These are phyloP conservation scores for Diaporthe ampelina DNA, from an alignment of 2,329 filamentous ascomycete genomes.

Conservation along the genomic window DNA sequence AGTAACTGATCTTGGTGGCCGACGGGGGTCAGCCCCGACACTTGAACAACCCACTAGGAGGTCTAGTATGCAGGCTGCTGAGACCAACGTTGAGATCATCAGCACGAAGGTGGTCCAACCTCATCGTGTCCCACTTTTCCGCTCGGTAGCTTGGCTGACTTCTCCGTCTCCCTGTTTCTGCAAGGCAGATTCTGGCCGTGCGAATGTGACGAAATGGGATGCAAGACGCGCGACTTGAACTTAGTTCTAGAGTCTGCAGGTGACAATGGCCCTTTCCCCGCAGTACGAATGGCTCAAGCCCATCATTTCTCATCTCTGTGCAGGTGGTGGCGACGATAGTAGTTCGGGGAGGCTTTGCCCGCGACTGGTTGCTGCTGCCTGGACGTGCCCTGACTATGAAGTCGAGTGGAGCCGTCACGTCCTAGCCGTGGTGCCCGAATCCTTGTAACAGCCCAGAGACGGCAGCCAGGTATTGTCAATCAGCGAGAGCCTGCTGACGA, in stretches of 20 bases:
- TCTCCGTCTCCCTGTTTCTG: too few relatives aligned
- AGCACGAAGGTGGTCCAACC: background rate
- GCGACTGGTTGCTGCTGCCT: constrained; percentile 10
- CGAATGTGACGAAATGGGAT: too few relatives aligned
- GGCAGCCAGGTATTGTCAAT: background rate
- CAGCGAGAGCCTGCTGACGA: background rate
- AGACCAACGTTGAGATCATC: background rate
- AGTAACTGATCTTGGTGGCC: background rate
- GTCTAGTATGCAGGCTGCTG: background rate
- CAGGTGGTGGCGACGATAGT: background rate
- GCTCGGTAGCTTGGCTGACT: background rate
- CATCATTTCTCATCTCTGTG: background rate
- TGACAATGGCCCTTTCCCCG: background rate
- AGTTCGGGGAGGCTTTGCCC: background rate
- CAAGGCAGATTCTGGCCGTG: background rate
- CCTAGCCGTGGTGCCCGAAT: background rate
- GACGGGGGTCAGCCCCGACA: background rate
- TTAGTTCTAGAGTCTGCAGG: background rate
- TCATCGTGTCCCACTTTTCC: background rate
- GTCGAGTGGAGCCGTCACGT: constrained; percentile 16
- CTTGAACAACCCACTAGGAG: background rate
- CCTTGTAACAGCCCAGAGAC: background rate
- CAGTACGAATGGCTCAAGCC: background rate
- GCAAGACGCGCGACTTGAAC: background rate
- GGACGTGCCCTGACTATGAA: too few relatives aligned